Evolutionary conservation across 495 filamentous ascomycete genomes (phyloP).

Genomic region (Daldinia childiae): DNA sequence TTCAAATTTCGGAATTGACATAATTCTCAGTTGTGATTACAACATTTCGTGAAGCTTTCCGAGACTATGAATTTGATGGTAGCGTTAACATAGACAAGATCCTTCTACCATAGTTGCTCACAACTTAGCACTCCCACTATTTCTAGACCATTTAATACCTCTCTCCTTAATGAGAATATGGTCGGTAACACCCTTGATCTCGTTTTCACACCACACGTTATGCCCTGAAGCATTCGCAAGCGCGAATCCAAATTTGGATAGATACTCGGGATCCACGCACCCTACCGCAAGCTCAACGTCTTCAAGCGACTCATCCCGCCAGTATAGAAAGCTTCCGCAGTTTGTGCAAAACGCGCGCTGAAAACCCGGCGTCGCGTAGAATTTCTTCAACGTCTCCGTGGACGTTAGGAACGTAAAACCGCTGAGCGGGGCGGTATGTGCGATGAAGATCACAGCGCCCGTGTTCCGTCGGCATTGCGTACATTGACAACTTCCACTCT

Average conservation of each 20-base stretch:
- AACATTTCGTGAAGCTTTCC: too few relatives aligned
- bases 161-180: constrained; percentile 55
- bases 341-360: constrained; percentile 50
- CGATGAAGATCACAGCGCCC: constrained; percentile 47
- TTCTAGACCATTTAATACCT: constrained; percentile 42
- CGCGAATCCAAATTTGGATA: constrained; percentile 49
- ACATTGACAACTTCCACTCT: constrained; percentile 53
- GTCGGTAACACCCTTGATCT: constrained; percentile 54
- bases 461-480: constrained; percentile 53
- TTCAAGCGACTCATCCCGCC: constrained; percentile 37
- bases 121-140: constrained; percentile 24
- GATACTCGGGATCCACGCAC: constrained; percentile 48
- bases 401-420: constrained; percentile 38
- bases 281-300: constrained; percentile 46
- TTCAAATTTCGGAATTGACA: too few relatives aligned
- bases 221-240: constrained; percentile 40
- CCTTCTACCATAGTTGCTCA: background rate
- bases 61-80: too few relatives aligned
- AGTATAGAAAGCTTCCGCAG: constrained; percentile 54
- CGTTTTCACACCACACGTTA: constrained; percentile 47
- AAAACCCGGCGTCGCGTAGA: constrained; percentile 40
- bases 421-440: constrained; percentile 33
- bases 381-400: constrained; percentile 43
- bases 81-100: background rate
- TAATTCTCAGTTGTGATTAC: too few relatives aligned